Percentiles rank a stretch among this genome's conserved stretches.
Evolutionary conservation across 192 early-diverging fungal species (phyloP).

Genomic region (Dispira simplex): DNA sequence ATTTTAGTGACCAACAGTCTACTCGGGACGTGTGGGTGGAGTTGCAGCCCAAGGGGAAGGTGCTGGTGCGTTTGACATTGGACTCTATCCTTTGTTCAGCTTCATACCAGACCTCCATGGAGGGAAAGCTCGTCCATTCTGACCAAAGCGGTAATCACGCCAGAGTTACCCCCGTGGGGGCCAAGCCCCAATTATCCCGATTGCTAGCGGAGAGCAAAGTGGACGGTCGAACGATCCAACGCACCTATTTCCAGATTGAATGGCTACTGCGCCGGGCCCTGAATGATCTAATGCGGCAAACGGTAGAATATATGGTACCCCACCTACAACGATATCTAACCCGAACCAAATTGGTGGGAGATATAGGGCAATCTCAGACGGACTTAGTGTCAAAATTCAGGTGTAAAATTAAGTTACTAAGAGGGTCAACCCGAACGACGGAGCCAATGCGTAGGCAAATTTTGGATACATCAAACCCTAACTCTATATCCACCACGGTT

Average conservation of each 20-base stretch:
- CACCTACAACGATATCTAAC: not conserved
- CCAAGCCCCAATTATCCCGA: too few species aligned
- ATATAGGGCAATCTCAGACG: not conserved
- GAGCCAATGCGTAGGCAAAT: too few species aligned
- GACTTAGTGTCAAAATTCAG: not conserved
- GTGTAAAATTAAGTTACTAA: too few species aligned
- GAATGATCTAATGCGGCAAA: slow-evolving; percentile 1
- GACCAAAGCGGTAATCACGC: too few species aligned
- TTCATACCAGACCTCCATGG: not conserved
- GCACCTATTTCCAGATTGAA: not conserved
- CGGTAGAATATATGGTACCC: not conserved
- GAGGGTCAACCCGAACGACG: too few species aligned
- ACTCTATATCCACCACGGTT: too few species aligned
- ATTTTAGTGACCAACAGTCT: not conserved
- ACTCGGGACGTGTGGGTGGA: slow-evolving; percentile 1
- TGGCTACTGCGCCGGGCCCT: slow-evolving; percentile 4
- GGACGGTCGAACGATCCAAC: too few species aligned
- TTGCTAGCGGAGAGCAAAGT: too few species aligned
- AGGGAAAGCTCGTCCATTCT: too few species aligned
- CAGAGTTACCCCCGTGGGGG: too few species aligned
- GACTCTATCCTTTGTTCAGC: not conserved
- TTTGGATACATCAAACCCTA: too few species aligned
- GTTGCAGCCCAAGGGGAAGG: not conserved
- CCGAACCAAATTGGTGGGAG: not conserved
- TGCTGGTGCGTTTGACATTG: not conserved